Evolutionary conservation across 257 asterid genomes (phyloP).

Genomic region (Capsicum chinense): DNA sequence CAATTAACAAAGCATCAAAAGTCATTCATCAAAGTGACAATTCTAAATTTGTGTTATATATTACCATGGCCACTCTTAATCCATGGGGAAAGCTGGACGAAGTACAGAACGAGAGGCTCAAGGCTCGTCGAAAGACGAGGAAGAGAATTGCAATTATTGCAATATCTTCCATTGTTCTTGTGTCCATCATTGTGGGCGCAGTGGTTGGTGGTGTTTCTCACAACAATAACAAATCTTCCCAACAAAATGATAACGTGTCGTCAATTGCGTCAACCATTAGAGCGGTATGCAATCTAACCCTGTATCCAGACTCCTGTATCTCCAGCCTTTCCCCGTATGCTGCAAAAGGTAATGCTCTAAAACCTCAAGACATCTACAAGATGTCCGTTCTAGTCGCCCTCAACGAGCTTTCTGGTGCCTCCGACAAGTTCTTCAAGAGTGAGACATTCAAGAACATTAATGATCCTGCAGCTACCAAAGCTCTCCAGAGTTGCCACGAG

Average conservation of each 20-base stretch:
- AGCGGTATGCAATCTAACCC: constrained; percentile 48
- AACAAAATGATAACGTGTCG: background rate
- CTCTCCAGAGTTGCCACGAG: constrained; percentile 56
- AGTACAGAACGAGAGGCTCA: constrained; percentile 59
- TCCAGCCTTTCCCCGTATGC: constrained; percentile 48
- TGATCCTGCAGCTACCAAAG: constrained; percentile 44
- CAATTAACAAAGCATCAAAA: background rate
- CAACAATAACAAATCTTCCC: constrained; percentile 35
- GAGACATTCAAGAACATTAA: constrained; percentile 40
- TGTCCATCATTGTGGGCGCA: constrained; percentile 53
- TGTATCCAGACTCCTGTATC: constrained; percentile 65
- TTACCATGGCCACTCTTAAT: constrained; percentile 48
- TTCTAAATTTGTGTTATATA: background rate
- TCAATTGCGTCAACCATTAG: constrained; percentile 43
- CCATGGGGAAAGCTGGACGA: constrained; percentile 66
- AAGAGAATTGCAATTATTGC: constrained; percentile 55
- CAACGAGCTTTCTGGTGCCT: constrained; percentile 52
- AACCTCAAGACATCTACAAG: constrained; percentile 52
- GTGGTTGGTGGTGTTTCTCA: constrained; percentile 61
- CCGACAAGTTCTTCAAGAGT: constrained; percentile 38
- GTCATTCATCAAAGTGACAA: constrained; percentile 14
- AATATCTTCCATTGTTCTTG: constrained; percentile 59
- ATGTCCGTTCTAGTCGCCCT: constrained; percentile 58
- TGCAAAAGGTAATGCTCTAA: constrained; percentile 39
- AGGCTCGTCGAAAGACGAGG: constrained; percentile 55